These are phyloP conservation scores for Corymbia calophylla DNA, from an alignment of 441 rosid species.

Conservation along the genomic window DNA sequence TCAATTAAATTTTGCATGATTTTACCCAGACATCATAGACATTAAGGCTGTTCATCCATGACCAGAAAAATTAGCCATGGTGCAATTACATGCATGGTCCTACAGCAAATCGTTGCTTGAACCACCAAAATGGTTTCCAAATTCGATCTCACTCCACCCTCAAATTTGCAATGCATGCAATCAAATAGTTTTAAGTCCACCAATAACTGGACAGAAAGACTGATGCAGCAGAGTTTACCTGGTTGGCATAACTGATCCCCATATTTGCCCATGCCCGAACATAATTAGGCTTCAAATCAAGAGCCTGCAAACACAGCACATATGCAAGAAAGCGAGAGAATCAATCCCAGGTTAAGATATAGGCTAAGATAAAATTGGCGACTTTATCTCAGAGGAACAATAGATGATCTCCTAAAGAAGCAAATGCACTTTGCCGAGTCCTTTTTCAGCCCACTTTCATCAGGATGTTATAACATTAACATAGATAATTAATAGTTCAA, in stretches of 20 bases:
- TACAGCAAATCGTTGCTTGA: neutral
- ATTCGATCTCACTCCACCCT: neutral
- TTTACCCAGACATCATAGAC: neutral
- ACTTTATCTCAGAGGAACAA: neutral
- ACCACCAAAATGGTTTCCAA: neutral
- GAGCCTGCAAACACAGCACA: constrained; percentile 49
- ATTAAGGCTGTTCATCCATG: neutral
- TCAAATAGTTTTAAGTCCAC: neutral
- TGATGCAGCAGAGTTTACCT: constrained; percentile 34
- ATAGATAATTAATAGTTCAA: neutral
- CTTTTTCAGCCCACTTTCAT: neutral
- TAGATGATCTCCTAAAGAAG: neutral
- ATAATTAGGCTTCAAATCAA: constrained; percentile 97
- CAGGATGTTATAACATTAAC: neutral
- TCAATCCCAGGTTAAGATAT: neutral
- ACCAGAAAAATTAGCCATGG: neutral
- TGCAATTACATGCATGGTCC: neutral
- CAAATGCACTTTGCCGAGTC: neutral
- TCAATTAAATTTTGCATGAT: neutral
- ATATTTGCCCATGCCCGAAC: constrained; percentile 99
- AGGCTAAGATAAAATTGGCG: neutral
- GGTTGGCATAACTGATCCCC: constrained; percentile 99
- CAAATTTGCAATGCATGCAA: neutral
- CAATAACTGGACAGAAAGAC: neutral
- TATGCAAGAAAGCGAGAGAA: neutral